Evolutionary conservation across 1,284 basidiomycete genomes (phyloP), one percentile per base, ranked within the genome.

Genomic region (Lentinula novae-zelandiae): DNA sequence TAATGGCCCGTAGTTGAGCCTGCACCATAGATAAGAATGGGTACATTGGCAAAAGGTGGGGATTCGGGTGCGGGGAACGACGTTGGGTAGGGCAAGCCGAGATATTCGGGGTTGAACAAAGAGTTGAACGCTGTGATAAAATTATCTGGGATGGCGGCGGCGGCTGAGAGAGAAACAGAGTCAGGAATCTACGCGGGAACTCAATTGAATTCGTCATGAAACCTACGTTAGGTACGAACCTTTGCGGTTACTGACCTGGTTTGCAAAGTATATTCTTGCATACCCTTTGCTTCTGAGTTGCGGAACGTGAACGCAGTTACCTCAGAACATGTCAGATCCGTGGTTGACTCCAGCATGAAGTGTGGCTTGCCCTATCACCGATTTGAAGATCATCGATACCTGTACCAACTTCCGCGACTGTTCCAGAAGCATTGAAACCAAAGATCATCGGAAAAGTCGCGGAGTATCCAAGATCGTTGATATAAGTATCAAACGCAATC

Each of bases 1-100:
- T 82, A 84, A 62, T 83, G 78, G 3, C 83, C 84, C 0, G 79
- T 68, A n/a, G 81, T 82, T 4, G 84, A 74, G 9, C 84, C 82
- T 15, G 79, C 81, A 57, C 84, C 82, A 62, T 82, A 86, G 27
- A 87, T 71, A 8, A 84, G 73, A 58, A 84, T 79, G 1, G 81
- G 75, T 1, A 66, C 39, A 27, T 69, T 61, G 2, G 74, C 69
- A 12, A 72, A 67, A 20, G 73, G 67, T 12, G 80, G 77, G 1
- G 72, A 58, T 1, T 66, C 57, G 0, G 69, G 55, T 0, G 72
- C 66, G 3, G 78, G 78, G 63, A 80, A 76, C 3, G 73, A 70
- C 52, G 60, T 9, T 0, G 81, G 78, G 10, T 75, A 51, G 2
- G 80, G 76, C 5, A 83, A 69, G 2, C 66, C 68, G 33, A 84